These are phyloP conservation scores for Cercospora brassicicola DNA, from an alignment of 2,329 filamentous ascomycete species.

Conservation along the genomic window DNA sequence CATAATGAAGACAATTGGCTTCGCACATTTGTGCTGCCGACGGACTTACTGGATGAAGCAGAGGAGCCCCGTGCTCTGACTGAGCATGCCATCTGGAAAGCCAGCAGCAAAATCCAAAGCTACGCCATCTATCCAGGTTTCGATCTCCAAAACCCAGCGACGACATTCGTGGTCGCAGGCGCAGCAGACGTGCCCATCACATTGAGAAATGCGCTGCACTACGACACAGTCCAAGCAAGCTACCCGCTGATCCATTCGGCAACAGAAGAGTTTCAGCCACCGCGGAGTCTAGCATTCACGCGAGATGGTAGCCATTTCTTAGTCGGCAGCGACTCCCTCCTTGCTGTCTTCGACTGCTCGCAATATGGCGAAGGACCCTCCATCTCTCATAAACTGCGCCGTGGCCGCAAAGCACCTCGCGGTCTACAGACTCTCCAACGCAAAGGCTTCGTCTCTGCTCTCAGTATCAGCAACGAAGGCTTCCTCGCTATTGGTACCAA, in stretches of 20 bases:
- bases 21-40: conserved; percentile 57
- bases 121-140: conserved; percentile 58
- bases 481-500: conserved; percentile 60
- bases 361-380: conserved; percentile 51
- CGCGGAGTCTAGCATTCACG: conserved; percentile 57
- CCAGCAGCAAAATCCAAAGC: conserved; percentile 52
- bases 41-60: conserved; percentile 49
- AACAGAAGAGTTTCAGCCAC: conserved; percentile 58
- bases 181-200: conserved; percentile 57
- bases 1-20: conserved; percentile 53
- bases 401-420: conserved; percentile 30
- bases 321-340: conserved; percentile 55
- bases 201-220: conserved; percentile 56
- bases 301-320: conserved; percentile 54
- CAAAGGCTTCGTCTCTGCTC: conserved; percentile 57
- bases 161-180: conserved; percentile 54
- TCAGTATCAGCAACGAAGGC: conserved; percentile 51
- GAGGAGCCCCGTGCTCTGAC: conserved; percentile 41
- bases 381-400: conserved; percentile 44
- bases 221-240: conserved; percentile 46
- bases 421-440: conserved; percentile 51
- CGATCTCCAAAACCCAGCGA: conserved; percentile 52
- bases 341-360: conserved; percentile 58
- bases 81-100: conserved; percentile 50
- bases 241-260: conserved; percentile 58